Conservation (phyloP, 2,329 filamentous ascomycete genomes). For the Penicillium sp. region DNA sequence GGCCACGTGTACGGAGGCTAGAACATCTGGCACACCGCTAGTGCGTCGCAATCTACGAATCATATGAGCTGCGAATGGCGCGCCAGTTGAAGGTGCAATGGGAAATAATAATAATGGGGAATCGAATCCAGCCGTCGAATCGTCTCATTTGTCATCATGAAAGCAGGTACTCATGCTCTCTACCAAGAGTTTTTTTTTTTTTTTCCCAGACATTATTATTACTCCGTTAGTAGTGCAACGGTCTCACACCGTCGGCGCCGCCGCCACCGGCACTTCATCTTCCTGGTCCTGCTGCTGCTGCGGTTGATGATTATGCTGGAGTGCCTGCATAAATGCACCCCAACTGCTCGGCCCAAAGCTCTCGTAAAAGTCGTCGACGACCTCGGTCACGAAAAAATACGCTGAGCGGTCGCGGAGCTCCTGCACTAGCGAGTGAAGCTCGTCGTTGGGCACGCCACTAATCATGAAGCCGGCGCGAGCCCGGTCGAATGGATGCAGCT, state of each 20-base stretch:
- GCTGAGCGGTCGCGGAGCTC: constrained; percentile 20
- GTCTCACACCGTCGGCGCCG: not conserved
- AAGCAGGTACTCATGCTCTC: not conserved
- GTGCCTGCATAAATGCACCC: constrained; percentile 17
- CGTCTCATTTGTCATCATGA: not conserved
- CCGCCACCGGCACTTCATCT: not conserved
- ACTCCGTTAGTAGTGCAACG: not conserved
- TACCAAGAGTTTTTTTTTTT: not conserved
- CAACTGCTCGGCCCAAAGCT: constrained; percentile 22
- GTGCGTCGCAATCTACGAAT: not conserved
- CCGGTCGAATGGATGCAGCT: constrained; percentile 15
- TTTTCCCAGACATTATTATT: too few species aligned
- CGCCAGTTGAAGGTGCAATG: not conserved
- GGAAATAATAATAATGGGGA: not conserved
- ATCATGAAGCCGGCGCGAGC: constrained; percentile 20
- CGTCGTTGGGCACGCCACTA: constrained; percentile 21
- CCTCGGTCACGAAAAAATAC: constrained; percentile 24
- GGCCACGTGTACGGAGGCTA: not conserved
- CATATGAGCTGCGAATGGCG: not conserved
- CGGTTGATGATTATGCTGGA: not conserved
- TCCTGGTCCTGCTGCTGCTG: not conserved
- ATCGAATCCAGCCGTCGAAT: not conserved
- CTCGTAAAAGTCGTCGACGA: constrained; percentile 25
- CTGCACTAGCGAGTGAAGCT: constrained; percentile 20
- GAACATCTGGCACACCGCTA: not conserved